These are phyloP conservation scores for Lasiosphaeria ovina DNA, from an alignment of 495 filamentous ascomycete species.

Conservation along the genomic window DNA sequence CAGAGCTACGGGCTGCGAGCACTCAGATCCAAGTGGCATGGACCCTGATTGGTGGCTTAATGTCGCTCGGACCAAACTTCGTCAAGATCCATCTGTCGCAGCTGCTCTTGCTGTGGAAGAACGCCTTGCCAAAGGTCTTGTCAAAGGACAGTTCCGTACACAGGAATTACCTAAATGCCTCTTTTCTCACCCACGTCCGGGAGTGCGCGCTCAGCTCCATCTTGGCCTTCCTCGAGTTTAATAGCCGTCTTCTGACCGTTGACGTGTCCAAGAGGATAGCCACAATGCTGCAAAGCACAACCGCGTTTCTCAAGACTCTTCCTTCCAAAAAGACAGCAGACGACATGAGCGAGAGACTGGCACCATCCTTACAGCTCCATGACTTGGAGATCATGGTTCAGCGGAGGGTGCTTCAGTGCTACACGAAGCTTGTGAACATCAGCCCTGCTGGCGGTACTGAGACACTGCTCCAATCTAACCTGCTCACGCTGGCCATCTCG, in stretches of 20 bases:
- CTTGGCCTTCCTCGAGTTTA: conserved; percentile 89
- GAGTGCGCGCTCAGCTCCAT: conserved; percentile 94
- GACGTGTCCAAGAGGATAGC: conserved; percentile 94
- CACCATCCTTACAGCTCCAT: conserved; percentile 81
- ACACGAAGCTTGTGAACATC: conserved; percentile 82
- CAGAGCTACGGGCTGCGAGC: conserved; percentile 84
- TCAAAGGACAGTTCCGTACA: conserved; percentile 83
- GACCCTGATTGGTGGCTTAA: conserved; percentile 93
- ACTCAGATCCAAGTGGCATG: conserved; percentile 97
- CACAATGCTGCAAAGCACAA: conserved; percentile 93
- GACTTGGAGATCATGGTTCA: conserved; percentile 93
- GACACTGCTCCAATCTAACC: conserved; percentile 82
- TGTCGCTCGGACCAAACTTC: conserved; percentile 96
- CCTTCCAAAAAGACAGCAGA: conserved; percentile 84
- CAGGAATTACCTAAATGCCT: conserved; percentile 78
- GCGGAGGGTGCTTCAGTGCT: conserved; percentile 89
- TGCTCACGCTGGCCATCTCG: conserved; percentile 87
- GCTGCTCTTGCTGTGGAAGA: conserved; percentile 95
- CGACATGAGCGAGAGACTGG: conserved; percentile 80
- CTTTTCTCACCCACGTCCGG: conserved; percentile 89
- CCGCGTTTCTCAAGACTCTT: conserved; percentile 78
- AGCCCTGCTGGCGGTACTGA: conserved; percentile 80
- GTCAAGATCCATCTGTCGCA: conserved; percentile 98
- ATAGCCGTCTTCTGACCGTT: conserved; percentile 83
- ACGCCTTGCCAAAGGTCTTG: conserved; percentile 90